Evolutionary conservation across 306 rosid species (phyloP), one percentile per base, ranked within the genome.

Genomic region (Mucuna pruriens): DNA sequence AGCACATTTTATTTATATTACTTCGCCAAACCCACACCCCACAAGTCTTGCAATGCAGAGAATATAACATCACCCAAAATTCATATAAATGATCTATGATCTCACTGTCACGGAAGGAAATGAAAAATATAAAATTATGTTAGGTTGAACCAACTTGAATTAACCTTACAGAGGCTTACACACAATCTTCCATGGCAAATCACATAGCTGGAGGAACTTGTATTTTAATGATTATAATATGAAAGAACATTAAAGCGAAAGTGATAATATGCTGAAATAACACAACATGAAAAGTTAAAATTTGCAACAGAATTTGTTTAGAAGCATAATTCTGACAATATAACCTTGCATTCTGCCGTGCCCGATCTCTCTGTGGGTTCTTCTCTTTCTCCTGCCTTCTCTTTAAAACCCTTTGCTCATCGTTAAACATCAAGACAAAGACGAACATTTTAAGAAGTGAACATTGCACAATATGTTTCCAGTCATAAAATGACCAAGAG

Each of bases 321-420:
- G 78, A 74, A 84, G 54, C 52, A 77, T 78, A 62, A 77, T 45
- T 72, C 78, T 31, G 74, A 75, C 39, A 69, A 76, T 66, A 76
- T 66, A 76, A 96, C 99, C 99, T 96, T 96, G 99, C 99, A 96
- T 82, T 93, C 97, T 40, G 88, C 80, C 83, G 70, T 89, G 71
- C 90, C 84, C 0, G 91, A 58, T 77, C 75, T 87, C 78, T 90
- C 97, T 64, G 85, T 29, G 29, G 81, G 51, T 61, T 96, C 98
- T 19, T 90, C 91, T 76, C 73, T 76, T 34, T 88, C 90, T 86
- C 87, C 85, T 49, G 55, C 70, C 84, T 82, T 86, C 84, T 91
- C 99, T 84, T 75, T 86, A 54, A 61, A 77, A 83, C 39, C 90
- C 97, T 91, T 85, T 68, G 85, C 22, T 76, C 22, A 58, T 67